A percentile compares a stretch with the other conserved stretches of the same genome.
Conservation (phyloP, 2,329 filamentous ascomycete species). For the Pseudocercospora macadamiae region DNA sequence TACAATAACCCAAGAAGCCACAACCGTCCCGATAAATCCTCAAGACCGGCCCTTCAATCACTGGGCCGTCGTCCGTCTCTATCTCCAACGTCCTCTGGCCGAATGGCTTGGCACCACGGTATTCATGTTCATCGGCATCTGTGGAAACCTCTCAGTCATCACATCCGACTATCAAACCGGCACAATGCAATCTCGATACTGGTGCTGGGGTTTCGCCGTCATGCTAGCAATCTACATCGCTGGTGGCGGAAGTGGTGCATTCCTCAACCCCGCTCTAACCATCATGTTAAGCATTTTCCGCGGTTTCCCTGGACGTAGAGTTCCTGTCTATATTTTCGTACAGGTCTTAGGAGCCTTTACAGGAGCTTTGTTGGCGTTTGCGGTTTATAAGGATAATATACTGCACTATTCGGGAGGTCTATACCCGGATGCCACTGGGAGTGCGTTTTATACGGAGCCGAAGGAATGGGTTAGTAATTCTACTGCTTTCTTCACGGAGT, state of each 20-base stretch:
- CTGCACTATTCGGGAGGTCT: slow-evolving; percentile 44
- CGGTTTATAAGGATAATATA: slow-evolving; percentile 46
- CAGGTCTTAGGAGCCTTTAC: slow-evolving; percentile 58
- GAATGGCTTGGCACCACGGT: slow-evolving; percentile 58
- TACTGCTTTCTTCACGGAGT: slow-evolving; percentile 54
- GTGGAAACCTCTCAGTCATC: slow-evolving; percentile 40
- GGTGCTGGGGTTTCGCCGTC: slow-evolving; percentile 57
- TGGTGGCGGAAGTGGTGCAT: slow-evolving; percentile 52
- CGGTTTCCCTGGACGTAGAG: slow-evolving; percentile 56
- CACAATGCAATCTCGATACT: slow-evolving; percentile 31
- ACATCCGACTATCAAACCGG: slow-evolving; percentile 42
- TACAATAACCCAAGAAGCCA: slow-evolving; percentile 16
- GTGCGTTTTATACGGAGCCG: slow-evolving; percentile 34
- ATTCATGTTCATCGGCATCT: slow-evolving; percentile 29
- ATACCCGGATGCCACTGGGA: slow-evolving; percentile 27
- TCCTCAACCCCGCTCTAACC: slow-evolving; percentile 53
- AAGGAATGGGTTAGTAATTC: slow-evolving; percentile 30
- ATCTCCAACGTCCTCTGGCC: slow-evolving; percentile 62
- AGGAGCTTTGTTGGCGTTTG: slow-evolving; percentile 52
- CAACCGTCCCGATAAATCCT: not conserved
- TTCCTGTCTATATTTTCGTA: slow-evolving; percentile 55
- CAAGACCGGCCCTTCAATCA: slow-evolving; percentile 33
- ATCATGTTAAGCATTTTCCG: slow-evolving; percentile 50
- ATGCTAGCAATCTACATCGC: slow-evolving; percentile 51
- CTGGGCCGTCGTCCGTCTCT: slow-evolving; percentile 59